Base-by-base conservation (phyloP, 1,139 yeast species). In the Nakaseomyces uthaithaninus region DNA sequence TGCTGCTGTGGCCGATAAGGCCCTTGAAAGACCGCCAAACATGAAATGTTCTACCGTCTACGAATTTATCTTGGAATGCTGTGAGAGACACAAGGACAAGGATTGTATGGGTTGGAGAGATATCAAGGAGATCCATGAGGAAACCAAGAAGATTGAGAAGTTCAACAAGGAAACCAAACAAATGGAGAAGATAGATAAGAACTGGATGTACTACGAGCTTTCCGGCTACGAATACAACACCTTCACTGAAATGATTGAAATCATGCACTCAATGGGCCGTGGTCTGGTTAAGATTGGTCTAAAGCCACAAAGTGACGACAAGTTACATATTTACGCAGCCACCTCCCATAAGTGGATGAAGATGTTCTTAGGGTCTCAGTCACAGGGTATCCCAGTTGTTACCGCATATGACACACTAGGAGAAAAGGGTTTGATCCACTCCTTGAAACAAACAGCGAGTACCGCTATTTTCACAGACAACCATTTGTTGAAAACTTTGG, bases 371-470 rank as follows among this genome's bases (percentile, higher is more conserved):
- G 95, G 91, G 14, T 71, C 85, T 39, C 74, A 76, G 53, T 68
- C 86, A 44, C 95, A 87, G 64, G 67, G 75, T 41, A 79, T 93
- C 46, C 85, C 98, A 20, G 74, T 84, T 47, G 98, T 87, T 30
- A 93, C 99, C 19, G 98, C 98, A 33, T 91, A 91, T 63, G 99
- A 91, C 62, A 89, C 98, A 34, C 72, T 91, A 49, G 98, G 98
- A 44, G 94, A 87, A 62, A 74, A 75, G 33, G 99, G 98, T 22
- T 72, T 91, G 58, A 81, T 82, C 45, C 94, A 84, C 63, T 86
- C 96, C 5, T 70, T 93, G 57, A 70, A 74, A 35, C 85, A 89
- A 66, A 85, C 97, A 7, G 84, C 72, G 37, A 77, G 95, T 22
- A 71, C 65, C 40, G 94, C 80, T 12, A 69, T 93, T 43, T 85